Conservation (phyloP, 768 basidiomycete genomes). For the Leccinum variicolor region DNA sequence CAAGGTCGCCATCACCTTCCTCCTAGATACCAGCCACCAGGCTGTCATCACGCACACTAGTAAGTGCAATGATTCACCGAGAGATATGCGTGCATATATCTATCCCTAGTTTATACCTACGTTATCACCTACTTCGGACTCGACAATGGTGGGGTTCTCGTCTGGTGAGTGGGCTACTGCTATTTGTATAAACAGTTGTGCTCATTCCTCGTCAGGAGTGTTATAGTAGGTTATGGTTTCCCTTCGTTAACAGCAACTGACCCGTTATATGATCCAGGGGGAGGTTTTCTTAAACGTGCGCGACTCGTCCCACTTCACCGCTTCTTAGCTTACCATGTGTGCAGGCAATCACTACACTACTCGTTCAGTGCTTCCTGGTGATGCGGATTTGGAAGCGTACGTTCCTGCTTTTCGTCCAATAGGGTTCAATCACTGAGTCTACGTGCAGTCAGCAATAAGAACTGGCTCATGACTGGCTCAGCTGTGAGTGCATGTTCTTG, state of each 20-base stretch:
- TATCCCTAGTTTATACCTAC: slow-evolving; percentile 44
- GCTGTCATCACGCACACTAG: slow-evolving; percentile 50
- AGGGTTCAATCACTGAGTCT: background rate
- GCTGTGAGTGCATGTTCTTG: slow-evolving; percentile 21
- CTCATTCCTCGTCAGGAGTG: slow-evolving; percentile 18
- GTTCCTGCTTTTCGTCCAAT: slow-evolving; percentile 11
- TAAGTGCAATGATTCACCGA: slow-evolving; percentile 14
- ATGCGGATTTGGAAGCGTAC: slow-evolving; percentile 47
- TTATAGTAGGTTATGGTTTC: slow-evolving; percentile 13
- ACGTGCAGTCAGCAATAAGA: slow-evolving; percentile 47
- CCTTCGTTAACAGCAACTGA: slow-evolving; percentile 4
- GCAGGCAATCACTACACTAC: slow-evolving; percentile 40
- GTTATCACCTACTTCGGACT: slow-evolving; percentile 39
- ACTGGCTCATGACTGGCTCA: slow-evolving; percentile 32
- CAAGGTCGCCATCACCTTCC: slow-evolving; percentile 49
- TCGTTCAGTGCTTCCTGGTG: slow-evolving; percentile 55
- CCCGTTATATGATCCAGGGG: slow-evolving; percentile 28
- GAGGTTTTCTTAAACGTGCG: slow-evolving; percentile 48
- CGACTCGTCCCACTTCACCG: background rate
- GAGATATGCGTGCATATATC: background rate
- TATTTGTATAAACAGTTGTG: background rate
- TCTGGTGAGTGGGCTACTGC: slow-evolving; percentile 37
- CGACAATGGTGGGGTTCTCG: slow-evolving; percentile 28
- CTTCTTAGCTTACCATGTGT: background rate
- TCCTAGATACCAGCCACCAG: slow-evolving; percentile 53